Base-by-base conservation (phyloP, 2,329 filamentous ascomycete genomes). In the Cytospora chrysosperma region DNA sequence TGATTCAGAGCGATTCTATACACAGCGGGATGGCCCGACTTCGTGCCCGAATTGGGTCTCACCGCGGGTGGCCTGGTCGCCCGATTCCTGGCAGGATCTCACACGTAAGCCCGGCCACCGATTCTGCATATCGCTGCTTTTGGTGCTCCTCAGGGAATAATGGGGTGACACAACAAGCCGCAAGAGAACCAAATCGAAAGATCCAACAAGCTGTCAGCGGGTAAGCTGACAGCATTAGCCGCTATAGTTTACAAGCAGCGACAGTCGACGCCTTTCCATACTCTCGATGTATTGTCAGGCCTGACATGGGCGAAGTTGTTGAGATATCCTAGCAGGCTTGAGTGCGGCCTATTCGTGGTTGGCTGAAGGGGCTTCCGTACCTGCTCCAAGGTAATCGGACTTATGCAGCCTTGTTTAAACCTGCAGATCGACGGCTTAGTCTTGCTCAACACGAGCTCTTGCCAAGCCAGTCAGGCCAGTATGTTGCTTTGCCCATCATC, bases 391-490 rank as follows among this genome's bases (percentile, higher is more conserved):
- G 59, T 19, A 40, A 32, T 54, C 52, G 51, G 32, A 21, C 13
- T 37, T n/a, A 59, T 57, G 47, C 53, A 60, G 63, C 60, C 60
- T 65, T 60, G 56, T 55, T 52, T 56, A 19, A 47, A n/a, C 34
- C 63, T 63, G 63, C 63, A 56, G 56, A 28, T 21, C 34, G 21
- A 50, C 28, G 6, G 52, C 53, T 56, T 65, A 63, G 56, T 56
- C 56, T 43, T 49, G 28, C 43, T 56, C 56, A 65, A 65, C 63
- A 65, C 60, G 63, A 63, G 63, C 51, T 63, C 57, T 62, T 32
- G 51, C 30, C 56, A 52, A 52, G 55, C 56, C 59, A 62, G 37
- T 21, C 56, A 52, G 47, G 55, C 56, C 59, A 62, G 37, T 21
- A 27, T 59, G 37, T 58, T 50, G n/a, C 49, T 55, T 62, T 49